phyloP scores from a whole-genome alignment of 495 filamentous ascomycete genomes.

The Tuber microsphaerosporum region DNA sequence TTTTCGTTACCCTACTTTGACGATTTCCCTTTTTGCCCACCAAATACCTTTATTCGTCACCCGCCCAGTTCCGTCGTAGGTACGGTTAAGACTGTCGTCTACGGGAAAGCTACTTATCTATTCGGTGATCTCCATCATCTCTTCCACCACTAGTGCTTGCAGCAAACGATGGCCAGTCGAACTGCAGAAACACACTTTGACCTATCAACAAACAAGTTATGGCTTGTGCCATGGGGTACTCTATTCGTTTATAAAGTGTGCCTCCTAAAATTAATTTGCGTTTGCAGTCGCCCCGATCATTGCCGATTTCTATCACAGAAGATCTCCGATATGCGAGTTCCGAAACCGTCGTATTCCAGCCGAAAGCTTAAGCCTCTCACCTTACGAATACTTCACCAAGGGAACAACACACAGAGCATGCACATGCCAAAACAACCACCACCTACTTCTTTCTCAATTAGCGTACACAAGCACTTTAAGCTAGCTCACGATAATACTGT shows the following conservation, averaged over 20 bases:
- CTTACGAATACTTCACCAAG: background rate
- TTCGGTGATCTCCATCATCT: background rate
- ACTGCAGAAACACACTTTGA: background rate
- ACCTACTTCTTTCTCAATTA: background rate
- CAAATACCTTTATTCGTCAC: too few species aligned
- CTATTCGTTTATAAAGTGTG: background rate
- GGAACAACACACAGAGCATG: background rate
- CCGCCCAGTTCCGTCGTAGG: too few species aligned
- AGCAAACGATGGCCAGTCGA: background rate
- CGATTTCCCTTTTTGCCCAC: too few species aligned
- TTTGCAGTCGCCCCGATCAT: constrained; percentile 1
- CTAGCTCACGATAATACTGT: background rate
- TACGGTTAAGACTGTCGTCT: too few species aligned
- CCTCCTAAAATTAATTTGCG: background rate
- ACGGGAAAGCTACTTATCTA: background rate
- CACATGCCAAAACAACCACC: background rate
- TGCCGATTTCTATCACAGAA: background rate
- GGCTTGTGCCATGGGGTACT: background rate
- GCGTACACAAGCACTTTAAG: background rate
- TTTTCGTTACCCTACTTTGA: too few species aligned
- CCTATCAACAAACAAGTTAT: background rate
- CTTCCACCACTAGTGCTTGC: background rate
- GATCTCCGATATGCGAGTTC: background rate
- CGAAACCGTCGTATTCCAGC: background rate
- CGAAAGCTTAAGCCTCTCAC: background rate